Percentiles rank a stretch among this genome's conserved stretches.
Conservation (phyloP, 768 basidiomycete genomes). For the Phaffia tasmanica region DNA sequence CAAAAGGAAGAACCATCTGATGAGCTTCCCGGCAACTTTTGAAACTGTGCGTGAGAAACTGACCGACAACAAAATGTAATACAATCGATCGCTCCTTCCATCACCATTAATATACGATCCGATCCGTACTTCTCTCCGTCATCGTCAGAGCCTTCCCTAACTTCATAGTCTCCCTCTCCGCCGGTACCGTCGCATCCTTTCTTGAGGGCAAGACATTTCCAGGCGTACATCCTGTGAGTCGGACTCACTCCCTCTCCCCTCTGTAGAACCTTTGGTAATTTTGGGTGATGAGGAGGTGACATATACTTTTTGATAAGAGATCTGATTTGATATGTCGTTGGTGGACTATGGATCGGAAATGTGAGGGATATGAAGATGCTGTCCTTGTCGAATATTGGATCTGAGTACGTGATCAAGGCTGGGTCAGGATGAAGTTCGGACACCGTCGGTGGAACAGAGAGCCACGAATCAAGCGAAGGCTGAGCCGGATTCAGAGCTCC, state of each 20-base stretch:
- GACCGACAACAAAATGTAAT: slow-evolving; percentile 20
- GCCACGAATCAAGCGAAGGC: slow-evolving; percentile 21
- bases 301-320: slow-evolving; percentile 50
- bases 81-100: slow-evolving; percentile 47
- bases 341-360: slow-evolving; percentile 47
- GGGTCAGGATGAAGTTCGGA: slow-evolving; percentile 39
- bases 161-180: slow-evolving; percentile 65
- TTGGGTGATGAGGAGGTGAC: slow-evolving; percentile 51
- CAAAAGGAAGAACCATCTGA: not conserved
- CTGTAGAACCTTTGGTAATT: slow-evolving; percentile 7
- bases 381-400: slow-evolving; percentile 53
- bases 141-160: slow-evolving; percentile 53
- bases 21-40: not conserved
- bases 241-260: slow-evolving; percentile 16
- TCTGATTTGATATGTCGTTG: slow-evolving; percentile 45
- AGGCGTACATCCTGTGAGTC: slow-evolving; percentile 49
- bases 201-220: slow-evolving; percentile 65
- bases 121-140: slow-evolving; percentile 70
- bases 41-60: not conserved
- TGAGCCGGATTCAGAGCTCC: not conserved
- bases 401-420: slow-evolving; percentile 60
- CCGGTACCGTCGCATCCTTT: slow-evolving; percentile 53
- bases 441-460: not conserved
- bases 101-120: slow-evolving; percentile 51
- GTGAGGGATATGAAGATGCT: slow-evolving; percentile 52